Percentiles rank a stretch among this genome's conserved stretches.
phyloP scores from a whole-genome alignment of 345 rosid genomes.

The Populus davidiana region DNA sequence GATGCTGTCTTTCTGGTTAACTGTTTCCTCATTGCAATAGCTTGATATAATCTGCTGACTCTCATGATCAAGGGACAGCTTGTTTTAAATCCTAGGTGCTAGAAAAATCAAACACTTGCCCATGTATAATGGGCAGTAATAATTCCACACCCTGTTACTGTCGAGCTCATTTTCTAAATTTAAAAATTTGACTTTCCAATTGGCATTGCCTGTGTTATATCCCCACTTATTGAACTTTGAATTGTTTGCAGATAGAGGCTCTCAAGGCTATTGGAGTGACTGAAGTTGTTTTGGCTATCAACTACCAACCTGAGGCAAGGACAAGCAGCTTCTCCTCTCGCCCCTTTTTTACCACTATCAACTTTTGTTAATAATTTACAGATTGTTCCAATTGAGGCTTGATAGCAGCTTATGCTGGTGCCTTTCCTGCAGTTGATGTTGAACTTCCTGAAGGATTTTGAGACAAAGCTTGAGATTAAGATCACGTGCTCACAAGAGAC shows the following conservation, averaged over 20 bases:
- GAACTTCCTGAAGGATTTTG: conserved; percentile 87
- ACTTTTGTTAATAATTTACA: not conserved
- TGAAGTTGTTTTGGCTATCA: conserved; percentile 97
- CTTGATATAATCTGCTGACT: not conserved
- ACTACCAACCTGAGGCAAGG: conserved; percentile 92
- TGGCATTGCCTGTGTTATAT: not conserved
- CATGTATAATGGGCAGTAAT: not conserved
- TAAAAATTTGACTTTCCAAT: not conserved
- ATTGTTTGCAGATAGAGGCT: conserved; percentile 73
- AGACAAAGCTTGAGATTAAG: conserved; percentile 78
- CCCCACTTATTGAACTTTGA: conserved; percentile 2
- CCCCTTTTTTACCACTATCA: not conserved
- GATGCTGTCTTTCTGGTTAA: not conserved
- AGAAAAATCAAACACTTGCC: not conserved
- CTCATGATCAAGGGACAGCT: not conserved
- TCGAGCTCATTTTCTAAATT: not conserved
- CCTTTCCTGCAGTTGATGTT: conserved; percentile 64
- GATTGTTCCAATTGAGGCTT: not conserved
- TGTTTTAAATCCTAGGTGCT: not conserved
- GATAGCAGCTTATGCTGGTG: not conserved
- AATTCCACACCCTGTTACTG: not conserved
- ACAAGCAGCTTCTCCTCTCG: not conserved
- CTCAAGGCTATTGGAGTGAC: conserved; percentile 90
- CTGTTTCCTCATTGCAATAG: not conserved
- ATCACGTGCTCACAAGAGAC: conserved; percentile 99